phyloP scores from a whole-genome alignment of 139 green algal genomes.

The Tetradesmus lagerheimii region DNA sequence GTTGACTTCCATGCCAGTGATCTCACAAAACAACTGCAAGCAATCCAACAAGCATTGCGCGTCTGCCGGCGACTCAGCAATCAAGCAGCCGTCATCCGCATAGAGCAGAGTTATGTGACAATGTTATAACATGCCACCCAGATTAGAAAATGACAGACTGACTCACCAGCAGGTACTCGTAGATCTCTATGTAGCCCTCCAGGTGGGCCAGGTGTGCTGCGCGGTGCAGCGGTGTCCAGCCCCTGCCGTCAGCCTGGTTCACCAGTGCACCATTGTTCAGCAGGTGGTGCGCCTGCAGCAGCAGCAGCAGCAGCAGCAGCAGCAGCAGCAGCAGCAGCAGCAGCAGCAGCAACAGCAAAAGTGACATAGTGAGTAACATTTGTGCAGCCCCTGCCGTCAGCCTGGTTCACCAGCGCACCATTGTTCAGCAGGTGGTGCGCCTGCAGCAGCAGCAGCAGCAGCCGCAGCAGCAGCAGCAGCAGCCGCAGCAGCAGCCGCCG shows the following conservation, averaged over 20 bases:
- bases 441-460: constrained; percentile 55
- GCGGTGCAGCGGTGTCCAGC: constrained; percentile 93
- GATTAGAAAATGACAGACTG: neutral
- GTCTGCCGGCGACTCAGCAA: no score
- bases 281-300: constrained; percentile 88
- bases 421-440: constrained; percentile 92
- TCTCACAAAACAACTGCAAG: no score
- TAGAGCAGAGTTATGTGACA: no score
- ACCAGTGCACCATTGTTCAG: constrained; percentile 88
- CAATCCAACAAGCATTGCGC: no score
- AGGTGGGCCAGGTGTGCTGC: constrained; percentile 92
- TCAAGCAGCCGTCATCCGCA: no score
- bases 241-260: constrained; percentile 84
- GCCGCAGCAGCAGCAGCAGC: constrained; percentile 2
- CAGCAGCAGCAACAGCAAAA: neutral
- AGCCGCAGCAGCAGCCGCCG: neutral
- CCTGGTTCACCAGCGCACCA: constrained; percentile 84
- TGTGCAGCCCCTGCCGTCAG: constrained; percentile 78
- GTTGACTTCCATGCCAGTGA: no score
- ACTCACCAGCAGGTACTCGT: constrained; percentile 93
- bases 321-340: neutral
- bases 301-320: neutral
- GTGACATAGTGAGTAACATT: no score
- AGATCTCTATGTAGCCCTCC: constrained; percentile 95
- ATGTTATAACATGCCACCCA: no score